Base-by-base conservation (phyloP, 2,329 filamentous ascomycete genomes). In the Fonsecaea pedrosoi region DNA sequence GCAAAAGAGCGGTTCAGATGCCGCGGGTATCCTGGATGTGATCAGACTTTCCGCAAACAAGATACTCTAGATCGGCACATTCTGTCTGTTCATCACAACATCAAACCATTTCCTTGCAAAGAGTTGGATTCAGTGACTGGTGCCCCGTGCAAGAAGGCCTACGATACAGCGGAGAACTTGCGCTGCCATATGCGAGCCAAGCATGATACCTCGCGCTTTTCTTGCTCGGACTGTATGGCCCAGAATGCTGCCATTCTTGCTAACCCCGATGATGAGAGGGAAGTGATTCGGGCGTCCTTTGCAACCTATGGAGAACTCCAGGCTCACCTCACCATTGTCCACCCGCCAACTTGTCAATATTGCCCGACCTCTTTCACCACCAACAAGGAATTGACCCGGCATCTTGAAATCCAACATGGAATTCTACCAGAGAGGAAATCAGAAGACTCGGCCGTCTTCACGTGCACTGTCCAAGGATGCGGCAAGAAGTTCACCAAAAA, bases 51-150 rank as follows among this genome's bases (percentile, higher is more conserved):
- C 77, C 87, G 94, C 68, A 97, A 97, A 78, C 90, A 92, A 76
- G 89, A 92, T 71, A 96, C 93, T 0, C 84, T 97, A 15, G 88
- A 94, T 76, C 89, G 91, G 60, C 94, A 98, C 76, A 86, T 97
- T 69, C 87, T 89, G 62, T 86, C 87, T 9, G 89, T 89, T 12
- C 94, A 98, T 77, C 81, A 94, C 45, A 83, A 89, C 34, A 79
- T 90, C 66, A 87, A 89, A 54, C 88, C 92, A 0, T 96, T 89
- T 74, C 83, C 84, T 4, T 98, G 94, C 77, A 81, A 83, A 0
- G 83, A 89, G 65, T 71, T 84, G n/a, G 81, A 88, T 69, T 76
- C 80, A 21, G 76, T 77, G 4, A 87, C 85, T 0, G 83, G 82
- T 7, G 76, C 83, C 60, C 76, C 77, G 62, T 97, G 94, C 74